These are phyloP conservation scores for Acanthamoeba divionensis DNA, from an alignment of 208 protist genomes.

Conservation along the genomic window DNA sequence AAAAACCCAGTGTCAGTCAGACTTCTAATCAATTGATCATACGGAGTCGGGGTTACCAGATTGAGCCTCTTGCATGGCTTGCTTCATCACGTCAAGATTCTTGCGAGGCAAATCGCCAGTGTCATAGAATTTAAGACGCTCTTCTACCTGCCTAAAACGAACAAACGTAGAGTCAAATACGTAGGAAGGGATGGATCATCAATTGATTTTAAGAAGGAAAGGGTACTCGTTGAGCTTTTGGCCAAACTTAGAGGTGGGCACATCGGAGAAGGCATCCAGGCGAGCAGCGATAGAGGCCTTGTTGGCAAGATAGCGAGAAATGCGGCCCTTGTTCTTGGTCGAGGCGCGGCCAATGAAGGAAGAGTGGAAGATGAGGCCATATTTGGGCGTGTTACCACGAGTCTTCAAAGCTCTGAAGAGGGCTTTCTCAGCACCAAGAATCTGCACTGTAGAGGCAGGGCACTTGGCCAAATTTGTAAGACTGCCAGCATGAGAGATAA, in stretches of 20 bases:
- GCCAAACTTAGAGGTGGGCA: conserved; percentile 68
- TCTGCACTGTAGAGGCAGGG: conserved; percentile 99
- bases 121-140: conserved; percentile 96
- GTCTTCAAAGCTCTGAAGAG: conserved; percentile 97
- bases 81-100: conserved; percentile 95
- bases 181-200: background rate
- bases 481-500: conserved; percentile 97
- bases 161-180: background rate
- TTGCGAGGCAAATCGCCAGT: conserved; percentile 85
- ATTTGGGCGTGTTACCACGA: conserved; percentile 98
- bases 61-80: conserved; percentile 84
- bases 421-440: conserved; percentile 99
- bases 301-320: conserved; percentile 97
- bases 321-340: conserved; percentile 97
- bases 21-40: background rate
- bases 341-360: conserved; percentile 94
- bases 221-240: conserved; percentile 62
- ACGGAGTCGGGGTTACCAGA: background rate
- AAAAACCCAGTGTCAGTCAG: background rate
- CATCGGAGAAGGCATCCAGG: conserved; percentile 92
- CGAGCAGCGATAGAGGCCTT: conserved; percentile 96
- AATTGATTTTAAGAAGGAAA: conserved; percentile 9
- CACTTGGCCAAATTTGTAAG: conserved; percentile 98
- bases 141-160: conserved; percentile 96
- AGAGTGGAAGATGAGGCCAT: conserved; percentile 98